Base-by-base conservation (phyloP, 1,284 basidiomycete genomes). In the Rhizoctonia solani region DNA sequence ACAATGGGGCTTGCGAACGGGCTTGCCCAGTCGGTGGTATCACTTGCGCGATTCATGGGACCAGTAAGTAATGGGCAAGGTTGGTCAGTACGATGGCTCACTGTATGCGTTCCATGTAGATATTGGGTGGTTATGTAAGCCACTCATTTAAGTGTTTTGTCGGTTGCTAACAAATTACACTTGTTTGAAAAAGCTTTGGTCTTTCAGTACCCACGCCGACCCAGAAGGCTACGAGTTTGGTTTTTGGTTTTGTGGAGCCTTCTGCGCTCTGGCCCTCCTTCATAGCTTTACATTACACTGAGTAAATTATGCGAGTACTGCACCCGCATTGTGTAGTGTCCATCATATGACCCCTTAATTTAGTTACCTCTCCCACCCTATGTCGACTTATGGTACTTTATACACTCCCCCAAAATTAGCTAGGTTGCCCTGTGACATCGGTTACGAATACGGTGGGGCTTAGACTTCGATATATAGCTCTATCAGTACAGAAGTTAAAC, bases 11-110 rank as follows among this genome's bases (percentile, higher is more conserved):
- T 87, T 69, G 88, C 90, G 1, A 92, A 92, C 72, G 90, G 90
- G 21, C 84, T 89, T 37, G 90, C 89, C 0, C 90, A 92, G 76
- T 91, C 89, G 74, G 89, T 91, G 42, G 90, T 90, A 70, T 90
- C 89, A 74, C 82, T 92, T 30, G 89, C 89, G 19, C 84, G 90
- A 42, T 92, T 89, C 76, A 72, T 88, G 30, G 90, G 90, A 16
- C 90, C 90, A 39, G 68, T 72, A 21, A 29, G 69, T 68, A 23
- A 30, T 39, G n/a, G n/a, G n/a, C n/a, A n/a, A n/a, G n/a, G n/a
- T n/a, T n/a, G n/a, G n/a, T n/a, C n/a, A n/a, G n/a, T n/a, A n/a
- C n/a, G n/a, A n/a, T n/a, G n/a, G n/a, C n/a, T n/a, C n/a, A n/a
- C n/a, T n/a, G n/a, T n/a, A n/a, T n/a, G n/a, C n/a, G n/a, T n/a